Evolutionary conservation across 345 rosid genomes (phyloP).

Genomic region (Eucalyptus pumila): DNA sequence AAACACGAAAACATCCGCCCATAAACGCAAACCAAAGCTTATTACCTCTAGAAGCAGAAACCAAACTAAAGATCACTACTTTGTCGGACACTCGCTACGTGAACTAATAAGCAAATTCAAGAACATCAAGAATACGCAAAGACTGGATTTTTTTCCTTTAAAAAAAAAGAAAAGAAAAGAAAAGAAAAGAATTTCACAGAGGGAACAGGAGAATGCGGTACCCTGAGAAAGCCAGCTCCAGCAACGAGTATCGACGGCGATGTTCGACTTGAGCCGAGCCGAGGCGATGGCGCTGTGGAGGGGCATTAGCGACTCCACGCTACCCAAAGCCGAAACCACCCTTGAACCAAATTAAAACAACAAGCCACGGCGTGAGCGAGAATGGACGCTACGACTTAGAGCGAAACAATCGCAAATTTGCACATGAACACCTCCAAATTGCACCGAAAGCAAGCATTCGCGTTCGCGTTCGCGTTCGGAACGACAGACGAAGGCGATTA

Average conservation of each 20-base stretch:
- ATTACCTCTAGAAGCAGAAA: not conserved
- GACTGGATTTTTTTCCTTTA: not conserved
- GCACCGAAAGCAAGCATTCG: not conserved
- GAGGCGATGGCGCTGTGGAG: slow-evolving; percentile 78
- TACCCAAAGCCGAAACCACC: slow-evolving; percentile 48
- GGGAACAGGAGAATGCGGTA: not conserved
- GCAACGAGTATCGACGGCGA: slow-evolving; percentile 76
- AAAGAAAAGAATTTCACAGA: not conserved
- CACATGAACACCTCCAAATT: not conserved
- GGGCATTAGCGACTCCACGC: slow-evolving; percentile 69
- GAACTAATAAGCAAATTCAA: not conserved
- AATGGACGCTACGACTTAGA: not conserved
- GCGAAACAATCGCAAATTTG: not conserved
- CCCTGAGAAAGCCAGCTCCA: slow-evolving; percentile 95
- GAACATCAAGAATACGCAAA: not conserved
- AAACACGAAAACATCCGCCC: not conserved
- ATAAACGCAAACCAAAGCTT: not conserved
- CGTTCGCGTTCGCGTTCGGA: not conserved
- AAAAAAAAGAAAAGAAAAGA: not conserved
- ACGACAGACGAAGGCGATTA: not conserved
- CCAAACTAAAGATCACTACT: not conserved
- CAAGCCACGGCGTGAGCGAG: not conserved
- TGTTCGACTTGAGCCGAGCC: slow-evolving; percentile 67
- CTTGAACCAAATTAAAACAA: slow-evolving; percentile 5
- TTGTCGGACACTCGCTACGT: not conserved